Base-by-base conservation (phyloP, 169 alveolate species). In the Eimeria zaria region DNA sequence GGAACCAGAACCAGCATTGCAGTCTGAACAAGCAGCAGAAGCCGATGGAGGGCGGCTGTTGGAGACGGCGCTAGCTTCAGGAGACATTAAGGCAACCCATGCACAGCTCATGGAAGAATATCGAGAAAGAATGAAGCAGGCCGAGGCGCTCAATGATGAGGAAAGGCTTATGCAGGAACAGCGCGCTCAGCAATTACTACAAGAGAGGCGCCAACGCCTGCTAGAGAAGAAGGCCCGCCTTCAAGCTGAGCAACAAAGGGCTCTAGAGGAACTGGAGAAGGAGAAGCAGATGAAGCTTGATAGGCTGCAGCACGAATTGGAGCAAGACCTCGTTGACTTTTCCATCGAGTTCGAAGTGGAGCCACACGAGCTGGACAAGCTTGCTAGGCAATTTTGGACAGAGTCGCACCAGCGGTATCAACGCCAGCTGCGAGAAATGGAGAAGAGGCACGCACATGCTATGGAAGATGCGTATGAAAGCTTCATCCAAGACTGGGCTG, bases 361-460 rank as follows among this genome's bases (percentile, higher is more conserved):
- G 48, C 94, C 94, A n/a, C 94, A 87, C 67, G 94, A 58, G 62
- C 81, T 87, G 41, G 94, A 87, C 83, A 87, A 64, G 81, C 94
- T 87, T 74, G 83, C 94, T 11, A 22, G 94, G 64, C 94, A 87
- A 36, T 58, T 87, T 7, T 87, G 94, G 94, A 64, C 78, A 1
- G 94, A 87, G 33, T 41, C 81, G 36, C 83, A 87, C 67, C 94
- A 87, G 33, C 30, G 67, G 30, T 64, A 87, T 51, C 94, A 87
- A 74, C 71, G 48, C 55, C 94, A 62, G 48, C 94, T 87, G 94
- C 94, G 81, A 33, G 94, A 60, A 36, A 27, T 87, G 55, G 94
- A 87, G 67, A 87, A 87, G 83, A 62, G 94, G 48, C 94, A 87
- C 0, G 67, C 71, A 20, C 83, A 62, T 8, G 69, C 60, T 33